These are phyloP conservation scores for Phytophthora foliorum DNA, from an alignment of 352 stramenopile species.

Conservation along the genomic window DNA sequence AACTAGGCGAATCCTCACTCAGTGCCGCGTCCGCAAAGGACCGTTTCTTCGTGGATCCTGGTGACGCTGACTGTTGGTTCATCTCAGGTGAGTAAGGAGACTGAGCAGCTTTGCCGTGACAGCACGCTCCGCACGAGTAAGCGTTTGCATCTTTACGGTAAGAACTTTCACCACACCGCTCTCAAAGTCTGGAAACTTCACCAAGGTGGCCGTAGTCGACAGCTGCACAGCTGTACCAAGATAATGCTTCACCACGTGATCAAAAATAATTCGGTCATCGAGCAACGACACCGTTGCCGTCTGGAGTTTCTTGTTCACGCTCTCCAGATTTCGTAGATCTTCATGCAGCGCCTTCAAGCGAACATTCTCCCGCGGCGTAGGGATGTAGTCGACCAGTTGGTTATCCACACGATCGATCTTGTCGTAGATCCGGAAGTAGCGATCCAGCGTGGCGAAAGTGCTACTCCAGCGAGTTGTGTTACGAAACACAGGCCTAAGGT, in stretches of 20 bases:
- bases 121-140: slow-evolving; percentile 1
- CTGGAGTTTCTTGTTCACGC: slow-evolving; percentile 25
- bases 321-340: slow-evolving; percentile 31
- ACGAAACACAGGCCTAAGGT: slow-evolving; percentile 14
- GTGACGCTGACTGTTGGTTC: too few species aligned
- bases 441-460: slow-evolving; percentile 27
- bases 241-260: slow-evolving; percentile 10
- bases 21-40: slow-evolving; percentile 9
- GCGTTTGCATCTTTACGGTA: too few species aligned
- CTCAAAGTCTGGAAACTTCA: not conserved
- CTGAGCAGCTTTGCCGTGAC: not conserved
- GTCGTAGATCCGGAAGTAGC: slow-evolving; percentile 13
- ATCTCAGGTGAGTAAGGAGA: too few species aligned
- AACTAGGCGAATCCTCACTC: not conserved
- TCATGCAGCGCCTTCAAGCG: slow-evolving; percentile 16
- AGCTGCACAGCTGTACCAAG: not conserved
- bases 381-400: slow-evolving; percentile 14
- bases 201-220: not conserved
- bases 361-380: slow-evolving; percentile 7
- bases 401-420: too few species aligned
- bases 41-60: too few species aligned
- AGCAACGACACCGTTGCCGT: not conserved
- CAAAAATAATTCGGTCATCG: slow-evolving; percentile 6
- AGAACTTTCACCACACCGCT: slow-evolving; percentile 3
- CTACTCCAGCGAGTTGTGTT: slow-evolving; percentile 35